Conservation (phyloP, 257 asterid genomes). For the Jaltomata sinuosa region DNA sequence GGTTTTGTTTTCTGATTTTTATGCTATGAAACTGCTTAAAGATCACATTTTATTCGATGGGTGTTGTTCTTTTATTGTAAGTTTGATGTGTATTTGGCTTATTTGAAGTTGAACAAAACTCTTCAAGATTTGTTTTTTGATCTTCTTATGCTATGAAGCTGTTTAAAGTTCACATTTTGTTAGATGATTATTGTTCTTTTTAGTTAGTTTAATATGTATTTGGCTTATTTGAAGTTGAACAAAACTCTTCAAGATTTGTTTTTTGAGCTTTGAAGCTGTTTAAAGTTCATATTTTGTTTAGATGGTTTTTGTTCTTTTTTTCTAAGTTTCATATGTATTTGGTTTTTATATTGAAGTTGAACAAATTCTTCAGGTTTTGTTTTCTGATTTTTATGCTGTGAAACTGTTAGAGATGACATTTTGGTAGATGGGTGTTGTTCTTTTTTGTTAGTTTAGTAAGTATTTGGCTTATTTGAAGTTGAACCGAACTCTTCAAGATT, state of each 20-base stretch:
- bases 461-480: neutral
- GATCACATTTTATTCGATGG: neutral
- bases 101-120: neutral
- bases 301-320: neutral
- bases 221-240: neutral
- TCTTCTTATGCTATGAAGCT: neutral
- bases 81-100: neutral
- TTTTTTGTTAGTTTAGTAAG: neutral
- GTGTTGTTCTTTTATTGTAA: neutral
- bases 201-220: neutral
- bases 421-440: neutral
- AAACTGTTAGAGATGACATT: neutral
- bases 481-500: neutral
- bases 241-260: neutral
- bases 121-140: neutral
- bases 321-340: neutral
- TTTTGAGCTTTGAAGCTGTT: neutral
- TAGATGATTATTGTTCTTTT: neutral
- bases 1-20: neutral
- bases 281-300: neutral
- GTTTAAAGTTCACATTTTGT: neutral
- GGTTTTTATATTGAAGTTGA: neutral
- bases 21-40: neutral
- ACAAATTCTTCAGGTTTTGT: neutral
- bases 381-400: no score